Evolutionary conservation across 2,329 filamentous ascomycete genomes (phyloP), one percentile per base, ranked within the genome.

Genomic region (Calonectria pteridis): DNA sequence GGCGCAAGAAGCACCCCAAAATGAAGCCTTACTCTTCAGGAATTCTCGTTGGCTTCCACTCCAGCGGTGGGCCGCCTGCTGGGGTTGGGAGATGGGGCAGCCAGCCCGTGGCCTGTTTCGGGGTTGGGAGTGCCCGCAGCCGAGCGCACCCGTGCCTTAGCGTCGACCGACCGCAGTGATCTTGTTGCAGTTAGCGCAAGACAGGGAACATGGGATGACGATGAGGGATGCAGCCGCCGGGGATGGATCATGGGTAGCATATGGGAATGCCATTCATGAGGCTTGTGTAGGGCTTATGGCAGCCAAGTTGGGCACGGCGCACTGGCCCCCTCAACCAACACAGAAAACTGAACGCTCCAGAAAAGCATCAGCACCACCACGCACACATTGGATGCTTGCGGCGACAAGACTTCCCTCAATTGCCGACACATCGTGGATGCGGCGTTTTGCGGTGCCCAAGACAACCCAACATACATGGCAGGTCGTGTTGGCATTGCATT

Each of bases 81-180:
- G 66, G 55, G 49, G 58, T 71, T 46, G 23, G 51, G 71, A 58
- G 69, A 71, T 35, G 73, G 77, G 65, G 71, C 67, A 29, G 69
- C 51, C 69, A 73, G 72, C 72, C 73, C 71, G 72, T 73, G 71
- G 73, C 73, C 73, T 77, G 78, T 80, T 80, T 80, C 76, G 78
- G 76, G 74, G 71, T 67, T 76, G 71, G 73, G 69, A 75, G 74
- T 79, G 66, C 75, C 77, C 78, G 77, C 77, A 78, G 76, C 75
- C 75, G 73, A 77, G 66, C 69, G 73, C 71, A 72, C 64, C 74
- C 72, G 73, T 76, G 75, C 75, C 71, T 79, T 77, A 79, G 77
- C 71, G 74, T 78, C 72, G 58, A 72, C 67, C 77, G 72, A 71
- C 51, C 59, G 29, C 64, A 67, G 66, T 67, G 50, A 71, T 50